Percentiles rank a stretch among this genome's conserved stretches.
Conservation (phyloP, 768 basidiomycete species). For the Punctularia strigosozonata region DNA sequence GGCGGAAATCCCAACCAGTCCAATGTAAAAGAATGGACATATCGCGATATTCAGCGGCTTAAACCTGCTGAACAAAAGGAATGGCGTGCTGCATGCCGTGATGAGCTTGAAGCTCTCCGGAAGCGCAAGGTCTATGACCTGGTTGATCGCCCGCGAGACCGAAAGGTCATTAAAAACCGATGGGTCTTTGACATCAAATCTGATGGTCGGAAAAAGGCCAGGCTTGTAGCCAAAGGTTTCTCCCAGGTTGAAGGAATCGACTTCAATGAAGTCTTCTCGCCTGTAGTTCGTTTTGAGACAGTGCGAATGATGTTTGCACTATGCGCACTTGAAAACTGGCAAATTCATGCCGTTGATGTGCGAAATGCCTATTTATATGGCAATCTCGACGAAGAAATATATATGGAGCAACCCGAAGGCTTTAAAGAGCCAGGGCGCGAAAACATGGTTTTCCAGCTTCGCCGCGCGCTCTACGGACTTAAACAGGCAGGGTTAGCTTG, state of each 20-base stretch:
- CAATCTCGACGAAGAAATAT: slow-evolving; percentile 12
- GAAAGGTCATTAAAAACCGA: slow-evolving; percentile 10
- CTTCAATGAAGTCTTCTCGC: slow-evolving; percentile 20
- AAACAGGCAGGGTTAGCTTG: slow-evolving; percentile 13
- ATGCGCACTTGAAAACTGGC: slow-evolving; percentile 12
- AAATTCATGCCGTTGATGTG: slow-evolving; percentile 8
- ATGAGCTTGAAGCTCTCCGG: too few relatives aligned
- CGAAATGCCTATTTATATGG: slow-evolving; percentile 3
- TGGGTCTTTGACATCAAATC: slow-evolving; percentile 17
- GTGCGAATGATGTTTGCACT: slow-evolving; percentile 15
- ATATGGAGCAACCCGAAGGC: slow-evolving; percentile 12
- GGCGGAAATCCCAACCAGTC: too few relatives aligned
- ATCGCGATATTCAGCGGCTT: too few relatives aligned
- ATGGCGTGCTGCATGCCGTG: too few relatives aligned
- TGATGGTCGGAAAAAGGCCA: slow-evolving; percentile 20
- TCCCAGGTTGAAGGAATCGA: slow-evolving; percentile 25
- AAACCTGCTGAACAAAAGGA: too few relatives aligned
- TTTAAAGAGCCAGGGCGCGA: slow-evolving; percentile 5
- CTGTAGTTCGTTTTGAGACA: slow-evolving; percentile 14
- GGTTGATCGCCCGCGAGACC: slow-evolving; percentile 2
- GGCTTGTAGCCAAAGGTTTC: slow-evolving; percentile 30
- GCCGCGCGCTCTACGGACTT: slow-evolving; percentile 14
- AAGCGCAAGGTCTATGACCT: too few relatives aligned
- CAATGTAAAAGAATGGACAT: too few relatives aligned
- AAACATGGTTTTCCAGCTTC: slow-evolving; percentile 3